Conservation (phyloP, 768 basidiomycete genomes). For the Boletus vermiculosoides region DNA sequence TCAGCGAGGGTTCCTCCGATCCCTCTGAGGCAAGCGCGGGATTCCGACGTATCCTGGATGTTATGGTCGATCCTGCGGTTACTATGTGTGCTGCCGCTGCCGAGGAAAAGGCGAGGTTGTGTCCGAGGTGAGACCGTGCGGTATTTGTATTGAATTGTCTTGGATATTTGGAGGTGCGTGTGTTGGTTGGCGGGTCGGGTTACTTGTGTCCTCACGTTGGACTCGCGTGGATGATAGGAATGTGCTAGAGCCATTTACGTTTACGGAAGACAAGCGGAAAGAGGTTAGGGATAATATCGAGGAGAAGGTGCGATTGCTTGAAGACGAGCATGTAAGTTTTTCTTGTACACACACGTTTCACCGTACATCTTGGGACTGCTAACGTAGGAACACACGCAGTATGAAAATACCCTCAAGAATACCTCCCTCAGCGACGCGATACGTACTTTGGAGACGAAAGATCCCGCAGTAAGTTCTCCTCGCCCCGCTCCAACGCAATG, state of each 20-base stretch:
- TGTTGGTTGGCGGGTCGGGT: not conserved
- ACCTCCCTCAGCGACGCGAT: constrained; percentile 28
- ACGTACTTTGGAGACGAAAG: constrained; percentile 22
- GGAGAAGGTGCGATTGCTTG: constrained; percentile 58
- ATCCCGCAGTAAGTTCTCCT: constrained; percentile 23
- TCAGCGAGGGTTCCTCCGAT: constrained; percentile 60
- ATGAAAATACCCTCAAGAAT: constrained; percentile 26
- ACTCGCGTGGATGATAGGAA: constrained; percentile 38
- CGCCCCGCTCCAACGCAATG: not conserved
- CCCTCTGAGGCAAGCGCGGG: constrained; percentile 13
- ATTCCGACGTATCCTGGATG: constrained; percentile 58
- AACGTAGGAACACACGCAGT: not conserved
- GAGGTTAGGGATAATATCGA: too few relatives aligned
- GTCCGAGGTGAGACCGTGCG: constrained; percentile 72
- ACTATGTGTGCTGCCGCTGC: constrained; percentile 69
- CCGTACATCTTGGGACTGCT: too few relatives aligned
- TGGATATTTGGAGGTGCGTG: constrained; percentile 72
- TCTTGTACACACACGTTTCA: not conserved
- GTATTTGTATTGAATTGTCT: constrained; percentile 88
- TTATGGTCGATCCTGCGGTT: constrained; percentile 82
- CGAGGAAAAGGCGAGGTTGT: constrained; percentile 57
- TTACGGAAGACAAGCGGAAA: too few relatives aligned
- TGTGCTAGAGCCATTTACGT: too few relatives aligned
- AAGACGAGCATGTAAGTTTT: constrained; percentile 76
- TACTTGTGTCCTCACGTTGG: not conserved